These are phyloP conservation scores for Lachancea kluyveri DNA, from an alignment of 805 yeast species.

Conservation along the genomic window DNA sequence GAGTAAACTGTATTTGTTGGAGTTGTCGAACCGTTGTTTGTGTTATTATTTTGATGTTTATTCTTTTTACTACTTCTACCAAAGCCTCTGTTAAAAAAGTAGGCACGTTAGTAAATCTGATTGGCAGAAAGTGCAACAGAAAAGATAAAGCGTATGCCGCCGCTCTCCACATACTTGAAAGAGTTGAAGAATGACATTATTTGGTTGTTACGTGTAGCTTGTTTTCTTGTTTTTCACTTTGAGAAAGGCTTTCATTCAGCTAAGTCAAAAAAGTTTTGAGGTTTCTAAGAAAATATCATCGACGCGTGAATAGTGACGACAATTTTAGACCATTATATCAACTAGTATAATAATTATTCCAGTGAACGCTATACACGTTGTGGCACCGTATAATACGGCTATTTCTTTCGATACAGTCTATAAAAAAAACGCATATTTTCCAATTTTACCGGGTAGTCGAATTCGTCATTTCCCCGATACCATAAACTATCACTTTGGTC, in stretches of 20 bases:
- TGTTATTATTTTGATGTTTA: conserved; percentile 29
- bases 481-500: conserved; percentile 70
- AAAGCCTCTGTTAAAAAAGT: conserved; percentile 39
- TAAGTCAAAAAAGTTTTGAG: no score
- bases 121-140: neutral
- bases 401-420: conserved; percentile 59
- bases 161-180: conserved; percentile 9
- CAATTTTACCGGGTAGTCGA: conserved; percentile 59
- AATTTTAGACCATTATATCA: no score
- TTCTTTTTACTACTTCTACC: conserved; percentile 50
- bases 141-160: neutral
- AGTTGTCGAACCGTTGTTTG: conserved; percentile 12
- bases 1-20: conserved; percentile 27
- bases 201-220: no score
- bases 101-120: neutral
- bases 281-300: no score
- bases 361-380: no score
- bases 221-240: no score
- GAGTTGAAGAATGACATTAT: conserved; percentile 11
- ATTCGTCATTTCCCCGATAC: conserved; percentile 55
- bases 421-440: conserved; percentile 88
- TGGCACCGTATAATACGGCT: no score
- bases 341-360: no score
- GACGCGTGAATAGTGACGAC: no score
- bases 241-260: no score